A percentile compares a stretch with the other conserved stretches of the same genome.
Conservation (phyloP, 2,329 filamentous ascomycete genomes). For the Cryphonectria japonica region DNA sequence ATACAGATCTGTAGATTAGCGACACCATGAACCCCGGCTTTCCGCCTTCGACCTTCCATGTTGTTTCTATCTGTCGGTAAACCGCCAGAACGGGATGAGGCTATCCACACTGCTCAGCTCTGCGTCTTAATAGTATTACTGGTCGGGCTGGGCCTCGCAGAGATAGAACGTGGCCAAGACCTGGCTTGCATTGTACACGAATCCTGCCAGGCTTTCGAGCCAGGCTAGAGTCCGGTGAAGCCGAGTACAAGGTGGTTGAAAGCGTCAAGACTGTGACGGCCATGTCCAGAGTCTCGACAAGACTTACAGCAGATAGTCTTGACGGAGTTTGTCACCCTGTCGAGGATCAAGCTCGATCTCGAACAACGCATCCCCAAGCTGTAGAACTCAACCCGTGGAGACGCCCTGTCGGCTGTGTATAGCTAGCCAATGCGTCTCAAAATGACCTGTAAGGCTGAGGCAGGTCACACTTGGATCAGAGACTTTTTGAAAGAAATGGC, state of each 20-base stretch:
- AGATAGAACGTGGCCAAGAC: not conserved
- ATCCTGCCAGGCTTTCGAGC: not conserved
- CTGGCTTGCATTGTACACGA: not conserved
- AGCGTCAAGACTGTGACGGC: not conserved
- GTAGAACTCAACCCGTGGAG: not conserved
- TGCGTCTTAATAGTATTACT: not conserved
- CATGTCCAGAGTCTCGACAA: not conserved
- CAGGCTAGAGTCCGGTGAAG: not conserved
- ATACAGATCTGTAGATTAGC: not conserved
- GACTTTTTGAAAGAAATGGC: not conserved
- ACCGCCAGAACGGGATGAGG: not conserved
- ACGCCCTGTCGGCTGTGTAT: not conserved
- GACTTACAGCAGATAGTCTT: not conserved
- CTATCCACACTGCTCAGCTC: slow-evolving; percentile 14
- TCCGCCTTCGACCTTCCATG: not conserved
- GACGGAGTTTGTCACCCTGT: not conserved
- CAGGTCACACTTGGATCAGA: slow-evolving; percentile 2
- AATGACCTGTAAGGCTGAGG: not conserved
- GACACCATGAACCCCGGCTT: not conserved
- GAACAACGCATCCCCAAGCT: not conserved
- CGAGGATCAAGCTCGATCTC: not conserved
- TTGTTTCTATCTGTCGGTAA: not conserved
- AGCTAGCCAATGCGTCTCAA: not conserved
- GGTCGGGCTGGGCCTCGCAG: not conserved
- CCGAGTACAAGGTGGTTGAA: not conserved